Conservation (phyloP, 306 rosid genomes). For the Vigna nakashimae region DNA sequence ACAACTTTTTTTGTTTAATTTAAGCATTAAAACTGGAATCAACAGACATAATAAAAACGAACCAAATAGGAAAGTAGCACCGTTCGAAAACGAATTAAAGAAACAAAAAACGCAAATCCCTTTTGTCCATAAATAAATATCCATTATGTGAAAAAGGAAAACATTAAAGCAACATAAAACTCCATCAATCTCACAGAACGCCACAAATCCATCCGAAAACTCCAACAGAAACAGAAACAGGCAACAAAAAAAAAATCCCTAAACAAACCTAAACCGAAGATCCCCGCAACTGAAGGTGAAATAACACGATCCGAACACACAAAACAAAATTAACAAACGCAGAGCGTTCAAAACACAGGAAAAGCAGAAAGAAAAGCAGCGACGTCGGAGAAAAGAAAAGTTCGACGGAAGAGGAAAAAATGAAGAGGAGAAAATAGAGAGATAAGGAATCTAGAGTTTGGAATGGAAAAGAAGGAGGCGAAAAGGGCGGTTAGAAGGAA, state of each 20-base stretch:
- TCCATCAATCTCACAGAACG: conserved; percentile 31
- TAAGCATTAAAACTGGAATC: neutral
- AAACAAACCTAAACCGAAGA: conserved; percentile 37
- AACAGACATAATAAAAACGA: conserved; percentile 9
- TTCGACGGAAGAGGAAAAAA: neutral
- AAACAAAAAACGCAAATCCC: conserved; percentile 28
- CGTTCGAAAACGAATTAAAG: conserved; percentile 21
- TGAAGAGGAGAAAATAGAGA: neutral
- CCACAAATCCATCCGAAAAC: conserved; percentile 29
- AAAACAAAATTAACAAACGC: conserved; percentile 33
- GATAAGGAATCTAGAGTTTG: conserved; percentile 43
- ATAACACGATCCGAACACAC: conserved; percentile 51
- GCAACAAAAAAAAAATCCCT: neutral
- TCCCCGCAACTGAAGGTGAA: conserved; percentile 30
- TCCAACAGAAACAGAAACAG: conserved; percentile 11
- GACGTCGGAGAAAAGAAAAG: conserved; percentile 13
- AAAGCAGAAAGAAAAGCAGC: neutral
- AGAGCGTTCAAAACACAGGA: neutral
- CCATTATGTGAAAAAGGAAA: neutral
- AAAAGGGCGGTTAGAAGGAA: conserved; percentile 29
- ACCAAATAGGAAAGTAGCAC: conserved; percentile 14
- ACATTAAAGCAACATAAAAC: conserved; percentile 27
- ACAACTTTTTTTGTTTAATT: neutral
- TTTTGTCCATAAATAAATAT: conserved; percentile 36
- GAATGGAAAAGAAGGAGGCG: conserved; percentile 38